Evolutionary conservation across 2,329 filamentous ascomycete genomes (phyloP), one percentile per base, ranked within the genome.

Genomic region (Colletotrichum sp.): DNA sequence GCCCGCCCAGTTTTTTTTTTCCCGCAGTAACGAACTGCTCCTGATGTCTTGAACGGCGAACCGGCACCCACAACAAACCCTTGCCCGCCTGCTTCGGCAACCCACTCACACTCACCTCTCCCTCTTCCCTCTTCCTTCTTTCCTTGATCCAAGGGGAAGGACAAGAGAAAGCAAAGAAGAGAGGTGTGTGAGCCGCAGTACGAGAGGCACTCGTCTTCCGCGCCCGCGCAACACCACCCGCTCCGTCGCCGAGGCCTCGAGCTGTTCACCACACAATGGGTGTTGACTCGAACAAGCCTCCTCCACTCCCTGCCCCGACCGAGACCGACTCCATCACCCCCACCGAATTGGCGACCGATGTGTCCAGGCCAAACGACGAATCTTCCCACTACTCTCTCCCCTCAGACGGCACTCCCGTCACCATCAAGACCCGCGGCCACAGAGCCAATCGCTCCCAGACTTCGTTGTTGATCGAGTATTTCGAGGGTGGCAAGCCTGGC

Each of bases 401-500:
- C 74, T 94, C 96, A 82, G 95, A 97, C 91, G 95, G 95, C 83
- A 96, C 95, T 69, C 96, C 96, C 57, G 93, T 99, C 81, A 99
- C 95, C 77, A 98, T 99, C 84, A 93, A 94, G 83, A 98, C 96
- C 60, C 92, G 91, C 76, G 89, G 91, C 80, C 90, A 91, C 82
- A 87, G 86, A 78, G 81, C 88, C 77, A 90, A 87, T 82, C 86
- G 91, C 80, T 98, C 95, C 62, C 96, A 98, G 87, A 98, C 96
- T 49, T 98, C 95, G 72, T 89, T 98, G 79, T 89, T 98, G 81
- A 98, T 98, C 81, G 96, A 98, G 86, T 98, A 98, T 85, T 98
- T 98, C 82, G 96, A 98, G 86, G 95, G 93, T 79, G 92, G 93
- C 78, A 96, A 95, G 84, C 76, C 80, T 59, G 82, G 82, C 71